phyloP scores from a whole-genome alignment of 306 rosid genomes.

The Trifolium pratense region DNA sequence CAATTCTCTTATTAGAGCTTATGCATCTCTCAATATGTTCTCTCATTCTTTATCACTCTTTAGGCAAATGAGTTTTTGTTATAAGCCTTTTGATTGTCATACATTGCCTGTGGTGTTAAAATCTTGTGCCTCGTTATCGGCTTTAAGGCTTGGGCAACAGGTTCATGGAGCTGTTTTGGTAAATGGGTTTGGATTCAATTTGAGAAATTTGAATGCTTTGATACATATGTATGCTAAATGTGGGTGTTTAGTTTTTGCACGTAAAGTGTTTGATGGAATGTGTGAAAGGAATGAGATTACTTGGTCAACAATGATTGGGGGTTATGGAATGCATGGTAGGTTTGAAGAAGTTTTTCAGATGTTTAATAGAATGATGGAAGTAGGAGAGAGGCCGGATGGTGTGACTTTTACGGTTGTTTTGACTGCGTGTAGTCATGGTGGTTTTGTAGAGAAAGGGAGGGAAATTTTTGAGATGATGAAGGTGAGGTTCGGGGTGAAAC shows the following conservation, averaged over 20 bases:
- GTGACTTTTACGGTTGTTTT: constrained; percentile 58
- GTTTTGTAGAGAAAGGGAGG: constrained; percentile 60
- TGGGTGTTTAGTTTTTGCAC: constrained; percentile 53
- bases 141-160: constrained; percentile 56
- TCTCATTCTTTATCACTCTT: constrained; percentile 60
- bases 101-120: constrained; percentile 66
- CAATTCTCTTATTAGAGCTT: constrained; percentile 68
- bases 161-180: constrained; percentile 63
- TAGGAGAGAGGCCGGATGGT: constrained; percentile 59
- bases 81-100: constrained; percentile 52
- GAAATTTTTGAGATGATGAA: constrained; percentile 67
- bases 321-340: constrained; percentile 65
- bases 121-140: constrained; percentile 59
- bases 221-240: constrained; percentile 62
- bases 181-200: constrained; percentile 59
- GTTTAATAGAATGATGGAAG: constrained; percentile 65
- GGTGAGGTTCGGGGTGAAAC: constrained; percentile 52
- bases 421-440: constrained; percentile 75
- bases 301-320: constrained; percentile 65
- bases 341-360: constrained; percentile 58
- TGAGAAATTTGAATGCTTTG: constrained; percentile 65
- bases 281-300: constrained; percentile 48
- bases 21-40: constrained; percentile 56
- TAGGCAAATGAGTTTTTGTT: constrained; percentile 45
- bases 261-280: constrained; percentile 71